Evolutionary conservation across 2,329 filamentous ascomycete species (phyloP), one percentile per base, ranked within the genome.

Genomic region (Stemphylium beticola): DNA sequence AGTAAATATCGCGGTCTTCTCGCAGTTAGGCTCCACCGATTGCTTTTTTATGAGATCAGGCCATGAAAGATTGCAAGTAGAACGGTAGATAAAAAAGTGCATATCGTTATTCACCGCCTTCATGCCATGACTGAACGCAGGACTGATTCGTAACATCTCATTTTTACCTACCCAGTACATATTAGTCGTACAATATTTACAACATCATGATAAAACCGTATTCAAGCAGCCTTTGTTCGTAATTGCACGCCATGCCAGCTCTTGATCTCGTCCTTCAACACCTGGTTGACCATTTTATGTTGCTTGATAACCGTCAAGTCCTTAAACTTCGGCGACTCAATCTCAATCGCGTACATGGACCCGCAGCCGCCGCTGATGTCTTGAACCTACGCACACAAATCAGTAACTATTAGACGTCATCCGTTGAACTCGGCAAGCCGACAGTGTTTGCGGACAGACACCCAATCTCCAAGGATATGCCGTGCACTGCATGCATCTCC

Each of bases 351-450:
- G 77, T 95, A 95, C 91, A 95, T 95, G 69, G 87, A 90, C 9
- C 91, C 91, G 77, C 91, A 96, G 26, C 91, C 91, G 54, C 91
- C 91, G 20, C 88, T 91, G 46, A 95, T 85, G 76, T 96, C 91
- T 73, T 89, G 87, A 9, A 95, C 89, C 74, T 86, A 75, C 45
- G 26, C 39, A 33, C 34, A 34, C n/a, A 20, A 42, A 58, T 69
- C 45, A 69, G 66, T 57, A 32, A 41, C 14, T 10, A 3, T 52
- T 20, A 1, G 18, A 14, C 32, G 3, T 11, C 33, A 20, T 24
- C 26, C 7, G 29, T 42, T 8, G 29, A 29, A 20, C 17, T 34
- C 49, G 36, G 45, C 24, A 40, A 34, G 43, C 41, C 26, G 31
- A 39, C 26, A 39, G 34, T 12, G 12, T 10, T n/a, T 22, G 32